These are phyloP conservation scores for Phytophthora rubi DNA, from an alignment of 352 stramenopile species.

Conservation along the genomic window DNA sequence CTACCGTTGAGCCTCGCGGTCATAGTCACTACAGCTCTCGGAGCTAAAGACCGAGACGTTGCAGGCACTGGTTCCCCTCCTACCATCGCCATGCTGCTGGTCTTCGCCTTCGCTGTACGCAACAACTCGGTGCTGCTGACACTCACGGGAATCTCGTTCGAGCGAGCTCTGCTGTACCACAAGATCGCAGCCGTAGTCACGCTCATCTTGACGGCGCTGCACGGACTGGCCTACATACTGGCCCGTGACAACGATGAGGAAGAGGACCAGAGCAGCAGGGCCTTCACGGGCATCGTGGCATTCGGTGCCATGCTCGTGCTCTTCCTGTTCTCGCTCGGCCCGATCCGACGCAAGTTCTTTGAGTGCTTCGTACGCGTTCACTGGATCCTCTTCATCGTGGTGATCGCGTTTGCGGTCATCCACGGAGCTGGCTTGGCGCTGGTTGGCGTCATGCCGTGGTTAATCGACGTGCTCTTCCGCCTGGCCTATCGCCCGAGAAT, in stretches of 20 bases:
- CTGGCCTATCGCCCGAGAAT: constrained; percentile 16
- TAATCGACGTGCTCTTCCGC: constrained; percentile 44
- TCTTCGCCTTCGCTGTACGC: constrained; percentile 43
- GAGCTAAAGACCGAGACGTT: constrained; percentile 11
- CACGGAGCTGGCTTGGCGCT: constrained; percentile 37
- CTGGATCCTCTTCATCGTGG: constrained; percentile 49
- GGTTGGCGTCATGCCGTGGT: constrained; percentile 34
- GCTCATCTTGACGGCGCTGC: constrained; percentile 33
- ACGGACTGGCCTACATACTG: constrained; percentile 42
- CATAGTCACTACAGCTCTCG: constrained; percentile 16
- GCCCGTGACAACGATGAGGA: constrained; percentile 9
- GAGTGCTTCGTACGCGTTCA: constrained; percentile 38
- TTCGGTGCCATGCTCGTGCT: constrained; percentile 38
- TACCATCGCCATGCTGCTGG: constrained; percentile 34
- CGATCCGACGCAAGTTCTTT: constrained; percentile 36
- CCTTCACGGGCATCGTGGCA: constrained; percentile 19
- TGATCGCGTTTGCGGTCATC: constrained; percentile 43
- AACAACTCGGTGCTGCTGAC: constrained; percentile 53
- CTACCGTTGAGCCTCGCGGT: constrained; percentile 18
- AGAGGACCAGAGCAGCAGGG: not conserved
- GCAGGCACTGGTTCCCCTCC: constrained; percentile 24
- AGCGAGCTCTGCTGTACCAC: constrained; percentile 52
- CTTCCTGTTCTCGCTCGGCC: constrained; percentile 30
- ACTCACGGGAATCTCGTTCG: constrained; percentile 48
- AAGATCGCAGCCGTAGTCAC: constrained; percentile 39